Evolutionary conservation across 225 moss, liverwort and hornwort species (phyloP).

Genomic region (Polytrichum formosum): DNA sequence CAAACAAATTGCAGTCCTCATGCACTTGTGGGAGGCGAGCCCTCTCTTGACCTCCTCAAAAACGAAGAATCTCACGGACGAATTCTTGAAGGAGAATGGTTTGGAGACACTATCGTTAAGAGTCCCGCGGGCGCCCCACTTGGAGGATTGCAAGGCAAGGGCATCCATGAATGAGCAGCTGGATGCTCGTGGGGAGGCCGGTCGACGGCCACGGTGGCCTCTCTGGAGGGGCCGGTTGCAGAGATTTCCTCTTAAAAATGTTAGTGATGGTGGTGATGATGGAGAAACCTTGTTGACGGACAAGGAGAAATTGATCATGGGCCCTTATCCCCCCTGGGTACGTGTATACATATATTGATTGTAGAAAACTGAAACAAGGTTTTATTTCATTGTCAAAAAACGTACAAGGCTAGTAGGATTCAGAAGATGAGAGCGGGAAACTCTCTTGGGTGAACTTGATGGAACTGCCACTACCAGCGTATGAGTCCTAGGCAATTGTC

Average conservation of each 20-base stretch:
- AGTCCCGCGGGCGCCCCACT: constrained; percentile 13
- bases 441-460: no score
- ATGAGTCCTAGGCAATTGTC: no score
- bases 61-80: not conserved
- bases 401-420: no score
- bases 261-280: constrained; percentile 7
- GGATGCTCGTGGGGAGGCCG: constrained; percentile 9
- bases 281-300: constrained; percentile 6
- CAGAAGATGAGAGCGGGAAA: no score
- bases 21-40: constrained; percentile 5
- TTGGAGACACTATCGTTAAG: no score
- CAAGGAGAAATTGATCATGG: constrained; percentile 15
- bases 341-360: no score
- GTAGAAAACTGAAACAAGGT: no score
- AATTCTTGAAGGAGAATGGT: constrained; percentile 10
- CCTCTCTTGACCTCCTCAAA: not conserved
- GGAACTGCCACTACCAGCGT: no score
- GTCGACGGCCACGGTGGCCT: constrained; percentile 14
- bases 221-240: constrained; percentile 18
- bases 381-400: no score
- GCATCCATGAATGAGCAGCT: constrained; percentile 7
- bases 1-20: not conserved
- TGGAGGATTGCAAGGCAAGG: constrained; percentile 29
- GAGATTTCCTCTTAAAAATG: constrained; percentile 1
- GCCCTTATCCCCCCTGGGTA: constrained; percentile 40